phyloP scores from a whole-genome alignment of 495 filamentous ascomycete species.

The Trichodelitschia bisporula region DNA sequence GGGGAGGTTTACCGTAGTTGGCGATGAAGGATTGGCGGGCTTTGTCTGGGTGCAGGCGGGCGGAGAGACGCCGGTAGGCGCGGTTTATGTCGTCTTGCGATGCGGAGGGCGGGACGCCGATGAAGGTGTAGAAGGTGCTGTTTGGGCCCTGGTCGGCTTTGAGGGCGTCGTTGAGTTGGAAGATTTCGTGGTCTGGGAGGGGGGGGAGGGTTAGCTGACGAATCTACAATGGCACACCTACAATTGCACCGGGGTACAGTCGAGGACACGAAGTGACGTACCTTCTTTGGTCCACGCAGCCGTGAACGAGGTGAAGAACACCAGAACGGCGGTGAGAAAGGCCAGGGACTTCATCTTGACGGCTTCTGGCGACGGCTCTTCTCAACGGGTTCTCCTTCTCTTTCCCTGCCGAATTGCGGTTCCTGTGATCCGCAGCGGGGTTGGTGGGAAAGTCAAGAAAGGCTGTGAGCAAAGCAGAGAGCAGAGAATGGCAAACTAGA shows the following conservation, averaged over 20 bases:
- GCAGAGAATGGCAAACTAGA: too few relatives aligned
- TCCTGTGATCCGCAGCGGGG: too few relatives aligned
- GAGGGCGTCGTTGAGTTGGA: slow-evolving; percentile 74
- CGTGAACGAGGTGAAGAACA: slow-evolving; percentile 1
- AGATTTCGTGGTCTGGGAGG: slow-evolving; percentile 77
- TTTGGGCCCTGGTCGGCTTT: slow-evolving; percentile 47
- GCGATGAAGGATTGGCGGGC: slow-evolving; percentile 60
- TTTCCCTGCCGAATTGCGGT: too few relatives aligned
- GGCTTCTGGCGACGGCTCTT: too few relatives aligned
- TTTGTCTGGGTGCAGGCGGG: slow-evolving; percentile 79
- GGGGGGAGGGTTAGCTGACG: background rate
- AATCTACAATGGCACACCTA: background rate
- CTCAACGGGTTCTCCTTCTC: too few relatives aligned
- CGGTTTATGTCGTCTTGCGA: slow-evolving; percentile 78
- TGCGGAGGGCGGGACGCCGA: slow-evolving; percentile 48
- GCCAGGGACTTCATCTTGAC: too few relatives aligned
- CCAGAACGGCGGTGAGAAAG: slow-evolving; percentile 1
- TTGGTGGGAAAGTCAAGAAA: too few relatives aligned
- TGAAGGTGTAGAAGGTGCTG: slow-evolving; percentile 83
- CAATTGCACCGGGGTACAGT: background rate
- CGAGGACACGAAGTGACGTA: slow-evolving; percentile 1
- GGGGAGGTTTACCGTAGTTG: slow-evolving; percentile 33
- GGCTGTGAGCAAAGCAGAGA: too few relatives aligned
- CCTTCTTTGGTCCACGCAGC: slow-evolving; percentile 11
- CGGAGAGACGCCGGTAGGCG: slow-evolving; percentile 71